These are phyloP conservation scores for Crucibulum laeve DNA, from an alignment of 768 basidiomycete species.

Conservation along the genomic window DNA sequence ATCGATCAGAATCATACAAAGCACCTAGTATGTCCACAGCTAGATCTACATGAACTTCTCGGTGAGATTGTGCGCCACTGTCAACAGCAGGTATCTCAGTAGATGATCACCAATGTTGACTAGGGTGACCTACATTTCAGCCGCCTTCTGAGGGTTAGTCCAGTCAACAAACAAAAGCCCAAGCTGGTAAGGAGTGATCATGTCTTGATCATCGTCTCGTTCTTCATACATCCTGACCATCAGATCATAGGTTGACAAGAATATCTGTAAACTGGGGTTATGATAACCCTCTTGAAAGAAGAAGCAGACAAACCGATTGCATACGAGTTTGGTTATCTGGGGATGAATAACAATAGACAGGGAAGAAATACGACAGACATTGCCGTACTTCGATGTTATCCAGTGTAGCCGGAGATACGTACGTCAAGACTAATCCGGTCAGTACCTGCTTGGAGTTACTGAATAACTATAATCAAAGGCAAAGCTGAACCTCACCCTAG, in stretches of 20 bases:
- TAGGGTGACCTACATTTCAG: conserved; percentile 29
- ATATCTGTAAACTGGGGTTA: conserved; percentile 44
- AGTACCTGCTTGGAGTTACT: conserved; percentile 24
- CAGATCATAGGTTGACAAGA: conserved; percentile 62
- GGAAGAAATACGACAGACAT: conserved; percentile 94
- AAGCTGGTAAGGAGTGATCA: conserved; percentile 70
- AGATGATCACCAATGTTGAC: not conserved
- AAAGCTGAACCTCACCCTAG: conserved; percentile 44
- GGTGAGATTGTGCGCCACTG: conserved; percentile 10
- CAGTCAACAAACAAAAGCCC: conserved; percentile 82
- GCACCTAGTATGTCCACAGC: conserved; percentile 50
- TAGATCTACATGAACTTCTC: conserved; percentile 50
- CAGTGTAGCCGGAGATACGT: conserved; percentile 81
- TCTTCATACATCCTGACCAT: conserved; percentile 55
- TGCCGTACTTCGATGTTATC: conserved; percentile 86
- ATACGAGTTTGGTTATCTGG: conserved; percentile 69
- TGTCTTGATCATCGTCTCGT: conserved; percentile 67
- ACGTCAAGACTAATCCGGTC: conserved; percentile 46
- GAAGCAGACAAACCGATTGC: conserved; percentile 32
- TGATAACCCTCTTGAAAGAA: not conserved
- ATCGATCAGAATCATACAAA: conserved; percentile 42
- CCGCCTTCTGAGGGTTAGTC: conserved; percentile 78
- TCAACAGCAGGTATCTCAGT: conserved; percentile 12
- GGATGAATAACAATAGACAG: conserved; percentile 88
- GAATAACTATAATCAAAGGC: not conserved